Conservation (phyloP, 768 basidiomycete species). For the Lactarius evosmus region DNA sequence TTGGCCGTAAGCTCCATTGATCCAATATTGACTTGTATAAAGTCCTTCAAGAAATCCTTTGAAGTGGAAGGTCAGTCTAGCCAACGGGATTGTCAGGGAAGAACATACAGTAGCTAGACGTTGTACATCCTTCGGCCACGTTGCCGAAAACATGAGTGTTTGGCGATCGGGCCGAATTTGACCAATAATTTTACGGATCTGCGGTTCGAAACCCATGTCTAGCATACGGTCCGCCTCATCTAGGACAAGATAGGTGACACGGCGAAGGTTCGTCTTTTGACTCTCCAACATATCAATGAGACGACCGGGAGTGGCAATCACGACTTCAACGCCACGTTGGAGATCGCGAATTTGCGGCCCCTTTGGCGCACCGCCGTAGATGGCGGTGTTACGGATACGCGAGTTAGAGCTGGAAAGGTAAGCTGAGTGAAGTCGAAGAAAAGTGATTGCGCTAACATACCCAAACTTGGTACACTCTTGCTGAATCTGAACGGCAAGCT, state of each 20-base stretch:
- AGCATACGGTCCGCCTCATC: constrained; percentile 99
- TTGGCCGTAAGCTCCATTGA: constrained; percentile 98
- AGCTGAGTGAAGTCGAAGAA: constrained; percentile 8
- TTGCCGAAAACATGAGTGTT: constrained; percentile 98
- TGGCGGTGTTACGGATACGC: constrained; percentile 95
- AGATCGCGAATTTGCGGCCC: constrained; percentile 98
- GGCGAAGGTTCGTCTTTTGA: constrained; percentile 92
- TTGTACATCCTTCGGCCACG: constrained; percentile 99
- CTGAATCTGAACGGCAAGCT: constrained; percentile 98
- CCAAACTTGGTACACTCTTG: constrained; percentile 99
- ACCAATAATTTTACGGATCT: constrained; percentile 95
- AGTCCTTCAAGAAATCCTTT: constrained; percentile 92
- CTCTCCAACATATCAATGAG: constrained; percentile 98
- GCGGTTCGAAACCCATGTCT: constrained; percentile 99
- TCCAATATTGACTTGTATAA: constrained; percentile 98
- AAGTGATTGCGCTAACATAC: constrained; percentile 40
- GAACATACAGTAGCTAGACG: constrained; percentile 78
- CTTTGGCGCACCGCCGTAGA: constrained; percentile 98
- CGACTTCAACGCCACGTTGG: constrained; percentile 94
- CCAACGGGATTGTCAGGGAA: constrained; percentile 4
- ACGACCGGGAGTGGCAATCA: constrained; percentile 99
- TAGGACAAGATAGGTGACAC: constrained; percentile 97
- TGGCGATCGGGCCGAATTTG: constrained; percentile 98
- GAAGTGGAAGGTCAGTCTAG: background rate
- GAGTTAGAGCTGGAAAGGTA: constrained; percentile 66